Conservation (phyloP, 2,329 filamentous ascomycete genomes). For the Scortechinia acanthostroma region DNA sequence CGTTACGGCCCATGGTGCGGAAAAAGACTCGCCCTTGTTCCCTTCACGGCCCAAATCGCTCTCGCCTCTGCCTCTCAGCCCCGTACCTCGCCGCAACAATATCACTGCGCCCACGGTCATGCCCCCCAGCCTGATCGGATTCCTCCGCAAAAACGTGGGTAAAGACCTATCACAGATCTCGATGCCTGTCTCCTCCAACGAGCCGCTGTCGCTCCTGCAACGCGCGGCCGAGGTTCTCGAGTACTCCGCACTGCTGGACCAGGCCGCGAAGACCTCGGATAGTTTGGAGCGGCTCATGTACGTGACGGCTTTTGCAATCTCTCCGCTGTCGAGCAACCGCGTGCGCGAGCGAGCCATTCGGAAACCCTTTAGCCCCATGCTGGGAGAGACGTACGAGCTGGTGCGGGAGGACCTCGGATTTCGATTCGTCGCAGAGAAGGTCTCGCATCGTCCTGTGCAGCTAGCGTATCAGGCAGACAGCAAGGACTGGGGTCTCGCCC, state of each 20-base stretch:
- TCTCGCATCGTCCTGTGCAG: constrained; percentile 83
- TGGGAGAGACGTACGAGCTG: constrained; percentile 92
- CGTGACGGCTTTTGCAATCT: constrained; percentile 84
- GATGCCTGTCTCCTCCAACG: constrained; percentile 95
- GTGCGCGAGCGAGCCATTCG: constrained; percentile 86
- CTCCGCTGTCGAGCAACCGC: constrained; percentile 73
- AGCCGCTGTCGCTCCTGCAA: constrained; percentile 82
- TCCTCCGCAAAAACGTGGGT: constrained; percentile 92
- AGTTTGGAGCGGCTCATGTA: constrained; percentile 69
- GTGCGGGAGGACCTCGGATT: constrained; percentile 82
- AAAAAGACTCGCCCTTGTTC: constrained; percentile 64
- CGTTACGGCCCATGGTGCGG: neutral
- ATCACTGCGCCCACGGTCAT: constrained; percentile 69
- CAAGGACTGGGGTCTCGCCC: constrained; percentile 75
- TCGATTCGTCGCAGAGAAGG: constrained; percentile 89
- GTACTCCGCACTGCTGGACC: constrained; percentile 78
- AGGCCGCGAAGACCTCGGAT: constrained; percentile 56
- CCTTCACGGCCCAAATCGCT: constrained; percentile 72
- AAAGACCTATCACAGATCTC: constrained; percentile 95
- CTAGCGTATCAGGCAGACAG: constrained; percentile 91
- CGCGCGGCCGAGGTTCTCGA: constrained; percentile 85
- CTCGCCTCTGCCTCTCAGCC: constrained; percentile 66
- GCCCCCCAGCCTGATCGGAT: constrained; percentile 86
- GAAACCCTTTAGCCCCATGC: constrained; percentile 94
- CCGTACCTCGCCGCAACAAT: constrained; percentile 59